Percentiles rank a stretch among this genome's conserved stretches.
These are phyloP conservation scores for Candolleomyces efflorescens DNA, from an alignment of 768 basidiomycete species.

Conservation along the genomic window DNA sequence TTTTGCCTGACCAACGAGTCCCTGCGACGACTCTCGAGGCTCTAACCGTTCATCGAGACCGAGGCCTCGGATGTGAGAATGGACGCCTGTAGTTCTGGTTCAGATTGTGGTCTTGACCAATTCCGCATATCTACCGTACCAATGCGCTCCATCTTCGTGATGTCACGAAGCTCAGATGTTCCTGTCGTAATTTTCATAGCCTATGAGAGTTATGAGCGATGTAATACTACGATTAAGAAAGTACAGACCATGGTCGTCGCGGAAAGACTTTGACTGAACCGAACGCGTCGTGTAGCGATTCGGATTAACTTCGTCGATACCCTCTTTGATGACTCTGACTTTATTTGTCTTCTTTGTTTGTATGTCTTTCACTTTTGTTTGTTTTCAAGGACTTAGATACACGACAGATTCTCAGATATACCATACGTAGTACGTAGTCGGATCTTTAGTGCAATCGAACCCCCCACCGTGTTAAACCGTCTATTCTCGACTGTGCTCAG, in stretches of 20 bases:
- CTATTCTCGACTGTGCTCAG: no score
- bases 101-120: not conserved
- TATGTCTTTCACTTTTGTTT: no score
- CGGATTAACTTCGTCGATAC: no score
- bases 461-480: no score
- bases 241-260: conserved; percentile 8
- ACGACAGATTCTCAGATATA: no score
- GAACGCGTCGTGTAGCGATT: no score
- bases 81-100: conserved; percentile 54
- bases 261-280: not conserved
- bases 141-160: conserved; percentile 58
- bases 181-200: conserved; percentile 5
- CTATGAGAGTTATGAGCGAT: not conserved
- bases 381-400: no score
- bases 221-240: no score
- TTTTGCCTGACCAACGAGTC: conserved; percentile 96
- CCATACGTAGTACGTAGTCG: no score
- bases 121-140: conserved; percentile 86
- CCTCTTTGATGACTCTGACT: no score
- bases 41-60: conserved; percentile 92
- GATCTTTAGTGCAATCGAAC: no score
- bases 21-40: conserved; percentile 83
- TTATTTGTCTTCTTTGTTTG: no score
- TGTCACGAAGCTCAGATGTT: conserved; percentile 3
- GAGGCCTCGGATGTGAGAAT: conserved; percentile 93